A percentile compares a stretch with the other conserved stretches of the same genome.
phyloP scores from a whole-genome alignment of 768 basidiomycete species.

The Mycena olivaceomarginata region DNA sequence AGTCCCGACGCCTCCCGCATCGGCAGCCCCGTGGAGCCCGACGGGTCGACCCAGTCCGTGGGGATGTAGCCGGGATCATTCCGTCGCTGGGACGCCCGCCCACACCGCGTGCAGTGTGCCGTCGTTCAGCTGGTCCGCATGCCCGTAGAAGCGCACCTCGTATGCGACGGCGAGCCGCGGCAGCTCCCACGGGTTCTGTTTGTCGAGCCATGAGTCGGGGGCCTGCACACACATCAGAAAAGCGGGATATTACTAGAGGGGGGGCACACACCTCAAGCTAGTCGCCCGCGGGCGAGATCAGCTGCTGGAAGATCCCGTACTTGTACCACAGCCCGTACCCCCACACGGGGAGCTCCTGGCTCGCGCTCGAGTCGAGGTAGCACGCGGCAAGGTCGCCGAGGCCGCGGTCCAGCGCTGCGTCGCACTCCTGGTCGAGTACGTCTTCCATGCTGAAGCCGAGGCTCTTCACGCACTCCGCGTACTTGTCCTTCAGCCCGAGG shows the following conservation, averaged over 20 bases:
- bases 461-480: conserved; percentile 76
- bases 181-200: conserved; percentile 93
- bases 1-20: conserved; percentile 73
- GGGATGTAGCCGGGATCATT: too few relatives aligned
- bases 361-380: conserved; percentile 94
- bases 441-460: conserved; percentile 96
- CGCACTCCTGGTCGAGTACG: conserved; percentile 91
- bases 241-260: not conserved
- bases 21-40: conserved; percentile 66
- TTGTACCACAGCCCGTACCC: conserved; percentile 96
- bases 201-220: conserved; percentile 94
- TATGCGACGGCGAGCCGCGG: conserved; percentile 91
- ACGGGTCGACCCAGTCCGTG: conserved; percentile 69
- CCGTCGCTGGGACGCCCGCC: too few relatives aligned
- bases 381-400: conserved; percentile 97
- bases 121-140: conserved; percentile 80
- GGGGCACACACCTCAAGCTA: conserved; percentile 79
- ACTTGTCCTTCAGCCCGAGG: conserved; percentile 88
- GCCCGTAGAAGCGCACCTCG: conserved; percentile 93
- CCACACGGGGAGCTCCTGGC: conserved; percentile 90
- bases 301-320: conserved; percentile 97
- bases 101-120: conserved; percentile 79
- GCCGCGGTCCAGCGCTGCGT: conserved; percentile 96
- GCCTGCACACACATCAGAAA: conserved; percentile 61
- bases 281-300: conserved; percentile 89